Evolutionary conservation across 2,329 filamentous ascomycete genomes (phyloP).

Genomic region (Fusarium sp.): DNA sequence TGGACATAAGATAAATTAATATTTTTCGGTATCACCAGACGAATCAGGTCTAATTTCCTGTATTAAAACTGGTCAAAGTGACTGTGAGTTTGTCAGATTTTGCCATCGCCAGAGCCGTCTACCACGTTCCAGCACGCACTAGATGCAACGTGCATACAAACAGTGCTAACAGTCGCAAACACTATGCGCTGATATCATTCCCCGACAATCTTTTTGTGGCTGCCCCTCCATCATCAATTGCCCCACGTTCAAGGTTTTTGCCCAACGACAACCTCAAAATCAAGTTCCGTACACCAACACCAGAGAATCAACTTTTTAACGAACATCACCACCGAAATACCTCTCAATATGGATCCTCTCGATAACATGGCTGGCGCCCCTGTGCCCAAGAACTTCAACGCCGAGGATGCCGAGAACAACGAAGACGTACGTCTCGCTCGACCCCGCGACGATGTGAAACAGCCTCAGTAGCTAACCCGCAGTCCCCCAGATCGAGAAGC

Average conservation of each 20-base stretch:
- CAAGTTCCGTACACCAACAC: conserved; percentile 12
- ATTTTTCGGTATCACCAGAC: no score
- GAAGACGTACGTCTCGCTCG: conserved; percentile 63
- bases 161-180: conserved; percentile 41
- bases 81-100: neutral
- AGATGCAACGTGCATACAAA: conserved; percentile 10
- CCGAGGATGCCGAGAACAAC: conserved; percentile 68
- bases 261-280: conserved; percentile 36
- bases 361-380: conserved; percentile 54
- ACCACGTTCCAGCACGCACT: conserved; percentile 35
- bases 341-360: conserved; percentile 54
- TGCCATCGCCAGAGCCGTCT: neutral
- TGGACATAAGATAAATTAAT: no score
- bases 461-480: conserved; percentile 1
- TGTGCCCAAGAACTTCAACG: conserved; percentile 69
- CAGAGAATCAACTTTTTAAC: neutral
- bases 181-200: conserved; percentile 51
- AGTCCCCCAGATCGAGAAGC: conserved; percentile 87
- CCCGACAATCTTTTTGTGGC: conserved; percentile 36
- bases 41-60: no score
- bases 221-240: conserved; percentile 50
- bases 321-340: conserved; percentile 6
- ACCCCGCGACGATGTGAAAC: conserved; percentile 15
- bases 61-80: neutral
- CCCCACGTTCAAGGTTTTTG: conserved; percentile 51